Evolutionary conservation across 2,329 filamentous ascomycete genomes (phyloP).

Genomic region (Alternaria triticina): DNA sequence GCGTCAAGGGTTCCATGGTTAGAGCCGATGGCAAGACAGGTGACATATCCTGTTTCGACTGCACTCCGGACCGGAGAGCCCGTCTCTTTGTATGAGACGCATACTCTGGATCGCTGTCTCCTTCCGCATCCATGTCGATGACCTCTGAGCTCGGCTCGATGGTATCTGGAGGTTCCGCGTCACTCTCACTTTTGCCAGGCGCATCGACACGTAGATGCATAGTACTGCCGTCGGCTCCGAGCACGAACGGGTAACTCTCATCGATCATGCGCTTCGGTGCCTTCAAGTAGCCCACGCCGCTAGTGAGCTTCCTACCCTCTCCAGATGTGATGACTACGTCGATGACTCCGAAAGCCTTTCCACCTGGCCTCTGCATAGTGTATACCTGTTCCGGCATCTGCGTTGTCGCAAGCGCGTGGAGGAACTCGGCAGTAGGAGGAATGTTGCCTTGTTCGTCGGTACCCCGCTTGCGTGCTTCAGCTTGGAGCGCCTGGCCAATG

Average conservation of each 20-base stretch:
- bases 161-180: background rate
- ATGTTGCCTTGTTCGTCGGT: conserved; percentile 37
- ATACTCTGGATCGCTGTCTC: conserved; percentile 5
- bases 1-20: background rate
- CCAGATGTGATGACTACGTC: conserved; percentile 48
- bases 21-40: background rate
- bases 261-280: conserved; percentile 32
- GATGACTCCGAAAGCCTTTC: conserved; percentile 45
- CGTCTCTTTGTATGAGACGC: conserved; percentile 8
- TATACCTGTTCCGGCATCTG: conserved; percentile 45
- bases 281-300: conserved; percentile 28
- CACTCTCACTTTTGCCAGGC: background rate
- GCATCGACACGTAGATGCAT: background rate
- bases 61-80: background rate
- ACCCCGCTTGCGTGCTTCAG: conserved; percentile 47
- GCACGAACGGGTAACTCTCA: conserved; percentile 16
- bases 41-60: background rate
- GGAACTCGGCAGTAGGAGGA: conserved; percentile 47
- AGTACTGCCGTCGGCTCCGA: background rate
- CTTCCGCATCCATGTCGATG: conserved; percentile 11
- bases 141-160: background rate
- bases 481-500: conserved; percentile 36
- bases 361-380: conserved; percentile 38
- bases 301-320: conserved; percentile 32
- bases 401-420: conserved; percentile 48